These are phyloP conservation scores for Tetracentron sinense DNA, from an alignment of 164 flowering plant species.

Conservation along the genomic window DNA sequence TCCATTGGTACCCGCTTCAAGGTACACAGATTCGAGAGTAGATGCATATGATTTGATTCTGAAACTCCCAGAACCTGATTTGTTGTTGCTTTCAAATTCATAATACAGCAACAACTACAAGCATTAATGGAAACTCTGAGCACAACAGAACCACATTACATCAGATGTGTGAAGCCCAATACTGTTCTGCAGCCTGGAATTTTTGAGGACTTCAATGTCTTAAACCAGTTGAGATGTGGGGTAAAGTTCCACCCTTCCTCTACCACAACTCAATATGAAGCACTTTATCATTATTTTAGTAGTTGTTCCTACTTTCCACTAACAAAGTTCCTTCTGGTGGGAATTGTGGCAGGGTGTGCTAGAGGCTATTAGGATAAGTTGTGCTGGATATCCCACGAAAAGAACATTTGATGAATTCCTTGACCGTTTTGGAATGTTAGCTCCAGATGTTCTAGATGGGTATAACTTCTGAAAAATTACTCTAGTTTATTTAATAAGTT, in stretches of 20 bases:
- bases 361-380: slow-evolving; percentile 83
- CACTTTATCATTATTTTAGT: background rate
- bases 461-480: slow-evolving; percentile 10
- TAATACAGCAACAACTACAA: slow-evolving; percentile 77
- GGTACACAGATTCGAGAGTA: slow-evolving; percentile 30
- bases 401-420: slow-evolving; percentile 78
- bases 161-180: slow-evolving; percentile 85
- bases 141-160: slow-evolving; percentile 82
- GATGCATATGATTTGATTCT: background rate
- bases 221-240: slow-evolving; percentile 79
- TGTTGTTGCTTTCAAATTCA: slow-evolving; percentile 1
- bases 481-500: too few species aligned
- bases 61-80: background rate
- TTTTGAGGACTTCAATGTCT: slow-evolving; percentile 70
- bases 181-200: slow-evolving; percentile 68
- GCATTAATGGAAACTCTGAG: slow-evolving; percentile 75
- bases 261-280: background rate
- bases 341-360: slow-evolving; percentile 56
- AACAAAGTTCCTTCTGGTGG: background rate
- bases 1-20: slow-evolving; percentile 70
- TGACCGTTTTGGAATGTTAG: slow-evolving; percentile 72
- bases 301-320: slow-evolving; percentile 1
- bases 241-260: slow-evolving; percentile 36
- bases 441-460: slow-evolving; percentile 67
- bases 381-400: slow-evolving; percentile 89